phyloP scores from a whole-genome alignment of 495 filamentous ascomycete genomes.

The Venustampulla echinocandica region DNA sequence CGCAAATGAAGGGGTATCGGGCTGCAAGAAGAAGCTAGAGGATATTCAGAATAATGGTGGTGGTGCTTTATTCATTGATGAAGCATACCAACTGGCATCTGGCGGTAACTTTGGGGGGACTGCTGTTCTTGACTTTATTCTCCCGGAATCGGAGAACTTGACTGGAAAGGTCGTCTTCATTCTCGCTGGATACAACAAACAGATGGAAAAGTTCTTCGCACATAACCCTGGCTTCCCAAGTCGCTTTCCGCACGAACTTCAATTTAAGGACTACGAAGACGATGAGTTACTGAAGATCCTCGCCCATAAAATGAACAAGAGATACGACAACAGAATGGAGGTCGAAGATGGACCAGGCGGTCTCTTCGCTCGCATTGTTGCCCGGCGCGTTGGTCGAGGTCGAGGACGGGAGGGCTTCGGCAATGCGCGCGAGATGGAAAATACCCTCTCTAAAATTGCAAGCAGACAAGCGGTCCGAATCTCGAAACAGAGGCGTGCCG shows the following conservation, averaged over 20 bases:
- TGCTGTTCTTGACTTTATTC: constrained; percentile 60
- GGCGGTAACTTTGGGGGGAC: constrained; percentile 46
- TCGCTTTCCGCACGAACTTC: constrained; percentile 55
- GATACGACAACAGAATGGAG: constrained; percentile 40
- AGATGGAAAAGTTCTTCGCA: constrained; percentile 70
- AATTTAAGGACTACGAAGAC: constrained; percentile 64
- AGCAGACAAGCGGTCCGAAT: constrained; percentile 49
- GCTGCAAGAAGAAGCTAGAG: constrained; percentile 37
- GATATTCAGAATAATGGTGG: constrained; percentile 38
- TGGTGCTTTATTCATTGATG: constrained; percentile 55
- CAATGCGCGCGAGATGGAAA: constrained; percentile 55
- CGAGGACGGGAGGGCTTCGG: constrained; percentile 50
- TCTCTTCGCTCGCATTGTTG: constrained; percentile 49
- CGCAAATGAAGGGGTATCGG: constrained; percentile 33
- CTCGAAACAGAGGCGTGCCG: constrained; percentile 26
- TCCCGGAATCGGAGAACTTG: constrained; percentile 64
- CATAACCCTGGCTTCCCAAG: constrained; percentile 69
- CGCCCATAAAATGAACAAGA: constrained; percentile 11
- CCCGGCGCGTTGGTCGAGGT: constrained; percentile 43
- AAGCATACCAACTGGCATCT: constrained; percentile 42
- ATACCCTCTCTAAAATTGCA: constrained; percentile 38
- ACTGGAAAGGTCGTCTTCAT: constrained; percentile 69
- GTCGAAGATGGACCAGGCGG: constrained; percentile 46
- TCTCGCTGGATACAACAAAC: constrained; percentile 63
- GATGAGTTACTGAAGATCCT: constrained; percentile 42